Conservation (phyloP, 2,329 filamentous ascomycete species). For the Escovopsis sp. region DNA sequence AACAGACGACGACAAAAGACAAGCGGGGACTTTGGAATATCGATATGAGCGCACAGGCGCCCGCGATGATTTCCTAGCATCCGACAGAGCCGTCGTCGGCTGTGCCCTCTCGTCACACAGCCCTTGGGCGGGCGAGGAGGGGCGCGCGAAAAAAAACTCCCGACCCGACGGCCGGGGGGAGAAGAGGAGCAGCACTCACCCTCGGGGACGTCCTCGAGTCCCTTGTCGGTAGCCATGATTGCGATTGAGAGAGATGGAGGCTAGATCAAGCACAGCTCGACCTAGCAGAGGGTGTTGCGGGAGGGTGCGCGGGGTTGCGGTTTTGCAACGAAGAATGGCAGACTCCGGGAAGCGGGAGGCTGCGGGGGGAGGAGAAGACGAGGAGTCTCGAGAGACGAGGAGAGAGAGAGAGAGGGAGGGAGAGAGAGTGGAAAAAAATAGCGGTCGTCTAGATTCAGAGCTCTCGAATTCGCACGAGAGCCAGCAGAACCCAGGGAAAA, state of each 20-base stretch:
- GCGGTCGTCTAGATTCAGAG: slow-evolving; percentile 30
- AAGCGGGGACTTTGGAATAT: slow-evolving; percentile 5
- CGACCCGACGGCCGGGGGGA: neutral
- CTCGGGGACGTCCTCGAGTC: slow-evolving; percentile 95
- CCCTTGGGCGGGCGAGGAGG: too few relatives aligned
- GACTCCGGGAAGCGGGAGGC: slow-evolving; percentile 19
- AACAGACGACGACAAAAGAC: neutral
- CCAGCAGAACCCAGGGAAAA: slow-evolving; percentile 25
- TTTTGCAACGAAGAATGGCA: slow-evolving; percentile 22
- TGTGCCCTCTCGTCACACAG: neutral
- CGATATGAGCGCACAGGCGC: neutral
- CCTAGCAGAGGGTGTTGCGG: slow-evolving; percentile 35
- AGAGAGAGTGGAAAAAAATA: too few relatives aligned
- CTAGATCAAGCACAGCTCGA: slow-evolving; percentile 69
- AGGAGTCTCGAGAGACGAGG: slow-evolving; percentile 5
- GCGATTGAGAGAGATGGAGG: slow-evolving; percentile 42
- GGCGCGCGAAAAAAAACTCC: neutral
- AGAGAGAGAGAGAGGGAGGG: too few relatives aligned
- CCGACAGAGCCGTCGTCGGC: neutral
- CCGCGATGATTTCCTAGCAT: neutral
- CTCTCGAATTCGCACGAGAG: slow-evolving; percentile 31
- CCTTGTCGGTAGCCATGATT: slow-evolving; percentile 98
- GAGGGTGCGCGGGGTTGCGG: slow-evolving; percentile 25
- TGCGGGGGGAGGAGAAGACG: too few relatives aligned
- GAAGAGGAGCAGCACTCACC: slow-evolving; percentile 40